A percentile compares a stretch with the other conserved stretches of the same genome.
These are phyloP conservation scores for Elsinoe necatrix DNA, from an alignment of 2,329 filamentous ascomycete species.

Conservation along the genomic window DNA sequence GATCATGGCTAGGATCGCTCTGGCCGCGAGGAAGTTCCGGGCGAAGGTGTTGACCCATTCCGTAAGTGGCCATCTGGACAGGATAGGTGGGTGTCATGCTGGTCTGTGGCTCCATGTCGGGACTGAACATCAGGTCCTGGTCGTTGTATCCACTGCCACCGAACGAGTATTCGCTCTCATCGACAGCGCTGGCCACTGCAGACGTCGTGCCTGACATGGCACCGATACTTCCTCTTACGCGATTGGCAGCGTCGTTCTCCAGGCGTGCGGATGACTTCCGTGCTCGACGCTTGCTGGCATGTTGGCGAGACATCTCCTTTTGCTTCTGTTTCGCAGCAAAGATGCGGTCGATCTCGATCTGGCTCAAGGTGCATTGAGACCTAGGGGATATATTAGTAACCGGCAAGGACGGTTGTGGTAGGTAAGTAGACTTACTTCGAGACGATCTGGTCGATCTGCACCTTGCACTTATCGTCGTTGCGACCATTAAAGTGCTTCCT, in stretches of 20 bases:
- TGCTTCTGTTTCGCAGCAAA: not conserved
- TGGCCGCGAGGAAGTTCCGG: not conserved
- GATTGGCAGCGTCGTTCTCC: slow-evolving; percentile 1
- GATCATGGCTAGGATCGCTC: not conserved
- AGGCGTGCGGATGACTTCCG: slow-evolving; percentile 7
- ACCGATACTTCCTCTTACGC: slow-evolving; percentile 4
- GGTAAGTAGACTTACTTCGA: slow-evolving; percentile 14
- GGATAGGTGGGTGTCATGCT: slow-evolving; percentile 3
- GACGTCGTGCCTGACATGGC: not conserved
- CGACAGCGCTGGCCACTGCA: slow-evolving; percentile 3
- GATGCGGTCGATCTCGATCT: slow-evolving; percentile 1
- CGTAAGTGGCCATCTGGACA: not conserved
- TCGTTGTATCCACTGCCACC: not conserved
- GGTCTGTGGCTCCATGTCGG: not conserved
- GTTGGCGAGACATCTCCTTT: slow-evolving; percentile 7
- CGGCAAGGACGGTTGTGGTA: not conserved
- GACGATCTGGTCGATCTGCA: slow-evolving; percentile 16
- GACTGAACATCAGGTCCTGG: slow-evolving; percentile 11
- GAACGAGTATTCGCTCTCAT: slow-evolving; percentile 7
- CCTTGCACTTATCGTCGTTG: slow-evolving; percentile 14
- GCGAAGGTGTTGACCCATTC: not conserved
- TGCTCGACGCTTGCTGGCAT: not conserved
- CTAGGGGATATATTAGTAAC: slow-evolving; percentile 8
- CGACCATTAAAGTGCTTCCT: slow-evolving; percentile 50
- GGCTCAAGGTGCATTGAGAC: not conserved